phyloP scores from a whole-genome alignment of 129 eudicot species.

The Flaveria brownii region DNA sequence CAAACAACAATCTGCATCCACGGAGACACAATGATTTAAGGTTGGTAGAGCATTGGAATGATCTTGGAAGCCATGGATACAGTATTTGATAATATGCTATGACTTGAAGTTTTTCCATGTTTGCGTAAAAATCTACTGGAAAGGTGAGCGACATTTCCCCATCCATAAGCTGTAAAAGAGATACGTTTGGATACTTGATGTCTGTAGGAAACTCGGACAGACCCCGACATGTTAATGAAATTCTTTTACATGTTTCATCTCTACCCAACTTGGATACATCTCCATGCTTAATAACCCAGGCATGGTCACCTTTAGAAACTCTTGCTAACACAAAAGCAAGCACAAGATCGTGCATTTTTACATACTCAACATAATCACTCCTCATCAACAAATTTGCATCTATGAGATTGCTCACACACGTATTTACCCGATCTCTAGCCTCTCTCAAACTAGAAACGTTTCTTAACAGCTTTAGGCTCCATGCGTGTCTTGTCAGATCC shows the following conservation, averaged over 20 bases:
- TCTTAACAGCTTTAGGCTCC: background rate
- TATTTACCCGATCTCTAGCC: background rate
- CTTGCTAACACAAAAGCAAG: background rate
- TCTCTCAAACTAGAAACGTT: background rate
- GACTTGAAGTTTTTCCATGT: background rate
- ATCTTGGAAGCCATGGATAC: conserved; percentile 1
- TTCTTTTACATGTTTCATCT: background rate
- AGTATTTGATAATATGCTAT: background rate
- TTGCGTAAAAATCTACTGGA: background rate
- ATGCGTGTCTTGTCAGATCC: conserved; percentile 2
- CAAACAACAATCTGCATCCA: background rate
- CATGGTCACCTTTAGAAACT: background rate
- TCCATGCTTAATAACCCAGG: background rate
- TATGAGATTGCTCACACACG: background rate
- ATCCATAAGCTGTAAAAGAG: conserved; percentile 5
- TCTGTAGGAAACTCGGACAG: background rate
- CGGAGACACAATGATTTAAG: background rate
- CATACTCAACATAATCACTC: background rate
- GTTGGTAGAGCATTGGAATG: background rate
- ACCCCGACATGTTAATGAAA: conserved; percentile 1
- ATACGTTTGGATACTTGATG: background rate
- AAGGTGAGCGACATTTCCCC: conserved; percentile 13
- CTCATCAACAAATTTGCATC: conserved; percentile 17
- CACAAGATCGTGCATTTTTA: conserved; percentile 24
- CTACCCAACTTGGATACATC: background rate